Base-by-base conservation (phyloP, 2,329 filamentous ascomycete genomes). In the Chaetomium strumarium region DNA sequence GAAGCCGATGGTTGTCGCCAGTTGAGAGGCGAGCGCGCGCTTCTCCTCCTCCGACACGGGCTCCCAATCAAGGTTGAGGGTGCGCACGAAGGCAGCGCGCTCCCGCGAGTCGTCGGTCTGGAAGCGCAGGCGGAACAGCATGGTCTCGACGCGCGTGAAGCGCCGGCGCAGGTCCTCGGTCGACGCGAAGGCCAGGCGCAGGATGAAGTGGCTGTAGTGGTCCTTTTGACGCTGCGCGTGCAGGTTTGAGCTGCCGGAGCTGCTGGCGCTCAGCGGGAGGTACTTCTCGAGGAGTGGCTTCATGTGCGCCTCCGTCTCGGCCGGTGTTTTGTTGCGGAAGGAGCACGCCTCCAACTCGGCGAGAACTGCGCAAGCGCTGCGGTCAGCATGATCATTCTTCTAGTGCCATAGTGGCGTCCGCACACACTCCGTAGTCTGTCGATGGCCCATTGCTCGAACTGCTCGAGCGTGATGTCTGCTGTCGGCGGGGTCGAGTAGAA, bases 391-490 rank as follows among this genome's bases (percentile, higher is more conserved):
- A 12, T 10, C 10, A 33, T 10, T 14, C 5, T 34, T 12, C 5
- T 4, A 4, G 11, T 34, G 10, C 3, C 33, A 29, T 14, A 38
- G 9, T 9, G 6, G 29, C 31, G 33, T 44, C 12, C 33, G 13
- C 16, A 47, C 42, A 19, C 19, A 52, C 34, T 9, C 72, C 90
- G 85, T 60, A 99, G 70, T 52, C 93, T 79, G 64, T 95, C 88
- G 64, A 99, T 97, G 11, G 91, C 93, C 93, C 93, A 99, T 79
- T 96, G 90, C 68, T 99, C 93, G 64, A 99, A 99, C 67, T 99
- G 85, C 67, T 99, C 93, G 39, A 99, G 83, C 0, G 90, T 95
- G 62, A 99, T 93, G 66, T 99, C 93, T 44, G 88, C 87, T 0
- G 90, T 96, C 0, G 93, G 93, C 42, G 93, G 88, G 24, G 85